A percentile compares a stretch with the other conserved stretches of the same genome.
Conservation (phyloP, 1,139 yeast genomes). For the Nakaseomyces bracarensis region DNA sequence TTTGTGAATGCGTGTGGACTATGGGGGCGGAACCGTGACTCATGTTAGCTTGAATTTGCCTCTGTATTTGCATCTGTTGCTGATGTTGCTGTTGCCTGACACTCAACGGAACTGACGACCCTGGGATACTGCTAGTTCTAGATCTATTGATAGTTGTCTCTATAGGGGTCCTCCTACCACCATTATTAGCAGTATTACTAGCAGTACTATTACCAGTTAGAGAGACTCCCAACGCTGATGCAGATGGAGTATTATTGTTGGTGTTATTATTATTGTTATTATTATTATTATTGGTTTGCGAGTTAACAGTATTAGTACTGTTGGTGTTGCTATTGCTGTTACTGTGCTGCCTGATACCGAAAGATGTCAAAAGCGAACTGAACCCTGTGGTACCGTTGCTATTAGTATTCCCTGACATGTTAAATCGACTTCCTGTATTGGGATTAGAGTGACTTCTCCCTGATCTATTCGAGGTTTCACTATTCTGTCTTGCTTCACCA, state of each 20-base stretch:
- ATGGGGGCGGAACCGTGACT: background rate
- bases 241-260: background rate
- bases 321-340: constrained; percentile 2
- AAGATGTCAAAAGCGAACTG: constrained; percentile 21
- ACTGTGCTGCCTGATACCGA: constrained; percentile 25
- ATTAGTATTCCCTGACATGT: background rate
- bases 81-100: constrained; percentile 8
- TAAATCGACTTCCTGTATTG: constrained; percentile 1
- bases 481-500: background rate
- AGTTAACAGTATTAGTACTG: constrained; percentile 1
- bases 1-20: background rate
- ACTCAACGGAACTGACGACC: background rate
- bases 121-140: constrained; percentile 3
- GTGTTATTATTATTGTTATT: constrained; percentile 1
- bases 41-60: constrained; percentile 4
- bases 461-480: background rate
- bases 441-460: constrained; percentile 6
- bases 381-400: constrained; percentile 21
- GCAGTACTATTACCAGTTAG: background rate
- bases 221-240: background rate
- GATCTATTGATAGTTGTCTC: background rate
- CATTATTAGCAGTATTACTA: background rate
- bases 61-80: constrained; percentile 9
- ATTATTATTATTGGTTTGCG: background rate
- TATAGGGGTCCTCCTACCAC: background rate